Base-by-base conservation (phyloP, 2,329 filamentous ascomycete genomes). In the Thielaviopsis ethacetica region DNA sequence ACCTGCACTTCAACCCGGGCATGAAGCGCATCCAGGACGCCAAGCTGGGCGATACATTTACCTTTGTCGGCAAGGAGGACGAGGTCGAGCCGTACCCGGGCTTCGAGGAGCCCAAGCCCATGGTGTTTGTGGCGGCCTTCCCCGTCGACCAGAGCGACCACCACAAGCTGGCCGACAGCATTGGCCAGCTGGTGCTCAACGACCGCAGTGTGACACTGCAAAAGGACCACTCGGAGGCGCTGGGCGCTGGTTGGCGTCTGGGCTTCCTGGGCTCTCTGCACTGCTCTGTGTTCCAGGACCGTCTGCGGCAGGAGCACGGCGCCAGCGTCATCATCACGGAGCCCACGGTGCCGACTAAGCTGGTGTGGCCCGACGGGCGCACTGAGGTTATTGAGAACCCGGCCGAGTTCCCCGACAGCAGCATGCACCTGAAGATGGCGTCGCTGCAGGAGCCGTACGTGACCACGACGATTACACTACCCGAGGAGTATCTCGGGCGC, bases 251-350 rank as follows among this genome's bases (percentile, higher is more conserved):
- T 1, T 98, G 93, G 85, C 84, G 93, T 53, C 74, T 98, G 12
- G 93, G 93, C 0, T 98, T 98, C 67, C 73, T 98, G 3, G 93
- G 93, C n/a, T 97, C 91, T 13, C 75, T 98, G 54, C 93, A 98
- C 70, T 97, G 93, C 72, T 97, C 91, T n/a, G 93, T 98, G 4
- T 98, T 98, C 66, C 91, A 98, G 71, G 93, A 98, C 70, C 86
- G 93, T 0, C 73, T 98, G 57, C 83, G 89, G 51, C 90, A 96
- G 71, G 93, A 98, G 70, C 91, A 98, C 66, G 93, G 91, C 5
- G 86, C 88, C 2, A 93, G 84, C 66, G 90, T 98, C 68, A 96
- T 98, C 71, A 93, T 98, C 68, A 98, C 93, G 0, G 91, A 95
- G 44, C 93, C 93, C 0, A 91, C 88, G 0, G 93, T 98, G 13